Evolutionary conservation across 1,139 yeast species (phyloP).

Genomic region (Debaryomyces sp.): DNA sequence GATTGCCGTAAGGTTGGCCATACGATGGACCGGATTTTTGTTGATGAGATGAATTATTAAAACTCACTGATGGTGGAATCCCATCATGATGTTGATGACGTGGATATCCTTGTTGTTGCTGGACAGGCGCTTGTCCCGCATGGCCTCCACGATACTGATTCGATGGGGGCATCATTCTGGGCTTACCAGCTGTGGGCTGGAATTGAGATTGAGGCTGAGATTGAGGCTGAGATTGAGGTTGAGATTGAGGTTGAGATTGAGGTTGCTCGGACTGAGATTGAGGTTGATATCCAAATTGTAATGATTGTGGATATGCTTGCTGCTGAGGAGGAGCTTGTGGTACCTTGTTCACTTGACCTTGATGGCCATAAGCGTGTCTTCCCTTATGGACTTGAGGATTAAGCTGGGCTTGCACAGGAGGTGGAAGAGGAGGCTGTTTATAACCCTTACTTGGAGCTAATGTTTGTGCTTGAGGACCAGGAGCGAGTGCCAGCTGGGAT

Average conservation of each 20-base stretch:
- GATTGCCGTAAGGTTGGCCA: constrained; percentile 1
- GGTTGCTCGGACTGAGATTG: too few relatives aligned
- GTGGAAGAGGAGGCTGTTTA: constrained; percentile 12
- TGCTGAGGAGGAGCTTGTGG: constrained; percentile 19
- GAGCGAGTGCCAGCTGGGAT: constrained; percentile 14
- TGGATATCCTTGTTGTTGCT: constrained; percentile 4
- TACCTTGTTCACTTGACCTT: background rate
- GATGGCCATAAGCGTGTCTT: constrained; percentile 9
- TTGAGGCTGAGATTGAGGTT: too few relatives aligned
- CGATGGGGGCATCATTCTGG: constrained; percentile 6
- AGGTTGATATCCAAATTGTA: constrained; percentile 15
- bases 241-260: too few relatives aligned
- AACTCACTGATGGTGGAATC: constrained; percentile 5
- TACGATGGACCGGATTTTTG: background rate
- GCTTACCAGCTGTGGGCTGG: constrained; percentile 1
- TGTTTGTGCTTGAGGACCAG: constrained; percentile 7
- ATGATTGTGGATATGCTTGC: constrained; percentile 18
- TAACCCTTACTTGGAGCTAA: constrained; percentile 14
- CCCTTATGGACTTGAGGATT: constrained; percentile 11
- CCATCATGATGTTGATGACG: constrained; percentile 4
- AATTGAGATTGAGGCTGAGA: constrained; percentile 14
- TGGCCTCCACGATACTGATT: constrained; percentile 3
- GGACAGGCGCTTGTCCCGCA: background rate
- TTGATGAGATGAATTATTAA: background rate
- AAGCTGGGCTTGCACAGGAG: constrained; percentile 9